Conservation (phyloP, 2,329 filamentous ascomycete genomes). For the Meredithiella fracta region DNA sequence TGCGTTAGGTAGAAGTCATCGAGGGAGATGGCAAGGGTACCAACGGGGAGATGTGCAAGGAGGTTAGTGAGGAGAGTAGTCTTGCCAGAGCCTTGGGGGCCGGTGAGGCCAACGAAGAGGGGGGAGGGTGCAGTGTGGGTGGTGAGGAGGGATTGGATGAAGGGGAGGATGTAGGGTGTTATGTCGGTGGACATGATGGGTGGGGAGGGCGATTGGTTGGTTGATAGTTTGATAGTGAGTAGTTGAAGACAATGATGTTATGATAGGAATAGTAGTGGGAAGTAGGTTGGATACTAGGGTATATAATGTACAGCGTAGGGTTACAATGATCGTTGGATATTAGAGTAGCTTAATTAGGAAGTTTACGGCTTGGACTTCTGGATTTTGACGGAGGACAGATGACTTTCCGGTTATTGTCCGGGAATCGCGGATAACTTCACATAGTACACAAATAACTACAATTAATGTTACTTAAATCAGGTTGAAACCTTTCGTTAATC, state of each 20-base stretch:
- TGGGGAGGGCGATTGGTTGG: neutral
- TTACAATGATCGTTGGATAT: too few species aligned
- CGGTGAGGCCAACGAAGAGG: conserved; percentile 78
- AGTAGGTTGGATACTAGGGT: too few species aligned
- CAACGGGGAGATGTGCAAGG: conserved; percentile 39
- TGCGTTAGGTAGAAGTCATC: conserved; percentile 81
- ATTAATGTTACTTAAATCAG: too few species aligned
- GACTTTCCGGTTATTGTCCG: too few species aligned
- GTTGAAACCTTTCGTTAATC: too few species aligned
- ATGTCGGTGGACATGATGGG: conserved; percentile 47
- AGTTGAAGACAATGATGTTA: neutral
- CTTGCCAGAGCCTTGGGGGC: conserved; percentile 83
- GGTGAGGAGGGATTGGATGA: conserved; percentile 45
- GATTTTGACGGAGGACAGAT: too few species aligned
- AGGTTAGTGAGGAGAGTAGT: conserved; percentile 66
- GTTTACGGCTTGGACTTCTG: too few species aligned
- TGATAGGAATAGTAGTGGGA: too few species aligned
- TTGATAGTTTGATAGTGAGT: neutral
- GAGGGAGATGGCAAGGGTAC: conserved; percentile 58
- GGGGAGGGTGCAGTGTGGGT: conserved; percentile 25
- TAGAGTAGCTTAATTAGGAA: too few species aligned
- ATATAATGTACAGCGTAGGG: too few species aligned
- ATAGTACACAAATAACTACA: too few species aligned
- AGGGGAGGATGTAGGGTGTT: conserved; percentile 59
- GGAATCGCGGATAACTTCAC: too few species aligned